These are phyloP conservation scores for Viola odorata DNA, from an alignment of 345 rosid genomes.

Conservation along the genomic window DNA sequence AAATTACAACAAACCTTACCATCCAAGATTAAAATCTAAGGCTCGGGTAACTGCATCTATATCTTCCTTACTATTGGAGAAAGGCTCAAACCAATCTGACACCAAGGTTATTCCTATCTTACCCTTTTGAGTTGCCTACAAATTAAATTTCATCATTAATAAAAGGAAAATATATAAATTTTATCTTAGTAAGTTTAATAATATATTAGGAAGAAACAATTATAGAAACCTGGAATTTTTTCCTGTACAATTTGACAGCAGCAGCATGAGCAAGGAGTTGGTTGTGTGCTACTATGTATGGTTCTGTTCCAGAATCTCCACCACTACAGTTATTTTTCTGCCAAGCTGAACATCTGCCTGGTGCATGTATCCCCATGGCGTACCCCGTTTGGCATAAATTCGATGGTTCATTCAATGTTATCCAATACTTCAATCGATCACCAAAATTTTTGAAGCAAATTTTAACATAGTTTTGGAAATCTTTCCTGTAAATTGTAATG, in stretches of 20 bases:
- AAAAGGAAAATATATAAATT: too few species aligned
- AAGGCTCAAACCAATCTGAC: too few species aligned
- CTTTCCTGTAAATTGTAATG: constrained; percentile 28
- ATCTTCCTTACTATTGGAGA: too few species aligned
- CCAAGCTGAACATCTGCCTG: constrained; percentile 24
- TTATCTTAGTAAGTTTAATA: too few species aligned
- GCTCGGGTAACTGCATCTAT: too few species aligned
- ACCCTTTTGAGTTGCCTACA: too few species aligned
- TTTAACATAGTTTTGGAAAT: constrained; percentile 35
- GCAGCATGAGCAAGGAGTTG: constrained; percentile 28
- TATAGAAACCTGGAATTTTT: constrained; percentile 31
- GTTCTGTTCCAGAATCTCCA: constrained; percentile 31
- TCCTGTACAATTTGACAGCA: constrained; percentile 22
- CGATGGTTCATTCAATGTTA: too few species aligned
- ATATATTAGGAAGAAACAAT: too few species aligned
- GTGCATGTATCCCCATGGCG: constrained; percentile 18
- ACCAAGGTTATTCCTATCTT: too few species aligned
- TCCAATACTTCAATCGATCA: constrained; percentile 35
- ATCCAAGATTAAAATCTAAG: too few species aligned
- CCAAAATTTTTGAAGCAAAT: constrained; percentile 43
- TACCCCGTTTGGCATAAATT: constrained; percentile 8
- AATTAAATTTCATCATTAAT: too few species aligned
- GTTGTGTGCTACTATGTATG: constrained; percentile 26
- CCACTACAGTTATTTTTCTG: constrained; percentile 1
- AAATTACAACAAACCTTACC: too few species aligned